phyloP scores from a whole-genome alignment of 768 basidiomycete species.

The Suillus variegatus region DNA sequence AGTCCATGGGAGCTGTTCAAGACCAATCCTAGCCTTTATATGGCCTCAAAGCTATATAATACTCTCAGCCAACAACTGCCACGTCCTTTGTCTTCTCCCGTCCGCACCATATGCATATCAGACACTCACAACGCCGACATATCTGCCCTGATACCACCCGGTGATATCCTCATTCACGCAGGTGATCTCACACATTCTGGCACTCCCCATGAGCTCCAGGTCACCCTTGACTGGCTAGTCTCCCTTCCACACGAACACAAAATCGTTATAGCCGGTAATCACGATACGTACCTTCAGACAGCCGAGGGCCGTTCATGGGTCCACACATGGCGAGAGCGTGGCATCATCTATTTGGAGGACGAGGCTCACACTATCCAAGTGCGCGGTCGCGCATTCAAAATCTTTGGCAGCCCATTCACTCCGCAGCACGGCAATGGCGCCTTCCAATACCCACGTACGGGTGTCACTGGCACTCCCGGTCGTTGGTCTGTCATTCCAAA shows the following conservation, averaged over 20 bases:
- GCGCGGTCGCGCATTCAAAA: constrained; percentile 28
- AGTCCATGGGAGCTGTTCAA: neutral
- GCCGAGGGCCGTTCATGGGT: constrained; percentile 14
- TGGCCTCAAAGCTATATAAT: neutral
- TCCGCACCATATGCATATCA: neutral
- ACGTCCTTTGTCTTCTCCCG: neutral
- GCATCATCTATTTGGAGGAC: constrained; percentile 41
- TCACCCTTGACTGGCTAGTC: constrained; percentile 32
- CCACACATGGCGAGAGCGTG: constrained; percentile 20
- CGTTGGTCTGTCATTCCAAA: constrained; percentile 33
- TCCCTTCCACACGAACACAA: constrained; percentile 40
- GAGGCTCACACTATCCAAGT: constrained; percentile 28
- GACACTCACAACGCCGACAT: constrained; percentile 36
- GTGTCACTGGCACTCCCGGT: neutral
- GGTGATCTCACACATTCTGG: constrained; percentile 43
- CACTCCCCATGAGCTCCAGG: constrained; percentile 30
- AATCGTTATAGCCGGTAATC: constrained; percentile 46
- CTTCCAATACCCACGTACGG: constrained; percentile 39
- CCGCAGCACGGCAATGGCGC: constrained; percentile 35
- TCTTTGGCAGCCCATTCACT: constrained; percentile 44
- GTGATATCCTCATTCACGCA: constrained; percentile 44
- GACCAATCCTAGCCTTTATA: neutral
- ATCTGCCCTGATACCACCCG: constrained; percentile 32
- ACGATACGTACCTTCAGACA: constrained; percentile 34
- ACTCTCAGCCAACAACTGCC: neutral